These are phyloP conservation scores for Hygrophoropsis aurantiaca DNA, from an alignment of 768 basidiomycete species.

Conservation along the genomic window DNA sequence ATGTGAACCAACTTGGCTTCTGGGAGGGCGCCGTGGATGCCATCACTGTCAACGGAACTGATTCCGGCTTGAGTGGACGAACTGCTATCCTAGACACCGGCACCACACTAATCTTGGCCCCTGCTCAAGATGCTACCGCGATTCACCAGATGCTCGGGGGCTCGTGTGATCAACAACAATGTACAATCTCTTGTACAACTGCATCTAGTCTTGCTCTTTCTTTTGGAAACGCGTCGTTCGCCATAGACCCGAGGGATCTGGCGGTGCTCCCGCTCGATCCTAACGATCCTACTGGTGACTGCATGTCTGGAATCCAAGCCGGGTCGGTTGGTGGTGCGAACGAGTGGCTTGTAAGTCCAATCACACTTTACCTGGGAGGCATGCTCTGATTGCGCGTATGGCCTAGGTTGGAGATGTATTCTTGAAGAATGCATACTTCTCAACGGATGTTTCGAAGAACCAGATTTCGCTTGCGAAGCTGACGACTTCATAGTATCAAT, in stretches of 20 bases:
- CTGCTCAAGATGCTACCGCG: slow-evolving; percentile 48
- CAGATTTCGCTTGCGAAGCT: slow-evolving; percentile 60
- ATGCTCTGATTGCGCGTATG: not conserved
- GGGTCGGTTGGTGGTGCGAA: slow-evolving; percentile 57
- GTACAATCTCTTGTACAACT: slow-evolving; percentile 67
- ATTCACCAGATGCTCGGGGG: slow-evolving; percentile 65
- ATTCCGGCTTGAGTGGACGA: slow-evolving; percentile 53
- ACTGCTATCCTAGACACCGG: slow-evolving; percentile 66
- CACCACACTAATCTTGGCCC: slow-evolving; percentile 44
- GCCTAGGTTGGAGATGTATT: slow-evolving; percentile 63
- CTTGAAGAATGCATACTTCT: slow-evolving; percentile 77
- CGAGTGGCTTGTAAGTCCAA: slow-evolving; percentile 64
- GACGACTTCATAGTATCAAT: slow-evolving; percentile 29
- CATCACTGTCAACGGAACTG: slow-evolving; percentile 56
- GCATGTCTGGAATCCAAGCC: slow-evolving; percentile 68
- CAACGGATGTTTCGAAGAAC: slow-evolving; percentile 58
- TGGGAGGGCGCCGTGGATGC: slow-evolving; percentile 74
- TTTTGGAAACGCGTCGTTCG: slow-evolving; percentile 57
- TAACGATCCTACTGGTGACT: slow-evolving; percentile 57
- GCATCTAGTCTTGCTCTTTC: slow-evolving; percentile 51
- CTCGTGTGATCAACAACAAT: slow-evolving; percentile 45
- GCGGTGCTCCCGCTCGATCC: slow-evolving; percentile 52
- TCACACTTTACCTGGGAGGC: too few relatives aligned
- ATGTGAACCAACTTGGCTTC: slow-evolving; percentile 69
- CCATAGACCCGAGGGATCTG: slow-evolving; percentile 67